phyloP scores from a whole-genome alignment of 208 protist genomes.

The Leishmania mexicana region DNA sequence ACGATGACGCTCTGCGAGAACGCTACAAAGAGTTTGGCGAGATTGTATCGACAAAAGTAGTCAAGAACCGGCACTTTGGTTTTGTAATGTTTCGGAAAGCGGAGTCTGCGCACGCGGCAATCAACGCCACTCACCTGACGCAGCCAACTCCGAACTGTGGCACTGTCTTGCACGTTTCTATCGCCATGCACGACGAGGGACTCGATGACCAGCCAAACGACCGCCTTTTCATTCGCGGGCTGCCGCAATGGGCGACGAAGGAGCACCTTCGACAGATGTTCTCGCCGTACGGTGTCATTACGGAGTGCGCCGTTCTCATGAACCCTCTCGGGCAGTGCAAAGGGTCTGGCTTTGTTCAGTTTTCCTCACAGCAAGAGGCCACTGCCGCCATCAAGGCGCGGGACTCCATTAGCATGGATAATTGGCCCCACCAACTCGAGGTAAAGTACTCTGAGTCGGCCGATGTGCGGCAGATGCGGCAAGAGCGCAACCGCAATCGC shows the following conservation, averaged over 20 bases:
- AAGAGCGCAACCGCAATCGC: constrained; percentile 86
- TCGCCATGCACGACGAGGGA: constrained; percentile 93
- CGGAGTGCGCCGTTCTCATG: constrained; percentile 81
- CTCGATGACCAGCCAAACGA: constrained; percentile 87
- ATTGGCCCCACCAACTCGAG: constrained; percentile 72
- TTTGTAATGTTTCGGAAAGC: constrained; percentile 91
- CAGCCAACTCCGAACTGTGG: constrained; percentile 52
- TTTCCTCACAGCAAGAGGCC: constrained; percentile 70
- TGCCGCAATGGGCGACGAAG: constrained; percentile 89
- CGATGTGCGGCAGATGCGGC: constrained; percentile 83
- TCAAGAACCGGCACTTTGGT: constrained; percentile 81
- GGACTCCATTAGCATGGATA: constrained; percentile 66
- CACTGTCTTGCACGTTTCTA: constrained; percentile 80
- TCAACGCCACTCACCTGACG: constrained; percentile 83
- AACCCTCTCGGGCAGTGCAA: constrained; percentile 92
- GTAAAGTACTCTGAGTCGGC: constrained; percentile 87
- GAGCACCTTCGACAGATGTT: constrained; percentile 82
- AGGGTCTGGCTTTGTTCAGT: constrained; percentile 90
- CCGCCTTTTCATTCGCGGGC: constrained; percentile 84
- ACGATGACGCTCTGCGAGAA: constrained; percentile 66
- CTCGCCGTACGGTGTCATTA: constrained; percentile 60
- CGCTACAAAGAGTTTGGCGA: constrained; percentile 81
- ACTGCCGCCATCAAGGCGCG: constrained; percentile 59
- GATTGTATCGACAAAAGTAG: constrained; percentile 86
- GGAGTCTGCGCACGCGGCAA: constrained; percentile 83